These are phyloP conservation scores for Vararia minispora DNA, from an alignment of 768 basidiomycete genomes.

Conservation along the genomic window DNA sequence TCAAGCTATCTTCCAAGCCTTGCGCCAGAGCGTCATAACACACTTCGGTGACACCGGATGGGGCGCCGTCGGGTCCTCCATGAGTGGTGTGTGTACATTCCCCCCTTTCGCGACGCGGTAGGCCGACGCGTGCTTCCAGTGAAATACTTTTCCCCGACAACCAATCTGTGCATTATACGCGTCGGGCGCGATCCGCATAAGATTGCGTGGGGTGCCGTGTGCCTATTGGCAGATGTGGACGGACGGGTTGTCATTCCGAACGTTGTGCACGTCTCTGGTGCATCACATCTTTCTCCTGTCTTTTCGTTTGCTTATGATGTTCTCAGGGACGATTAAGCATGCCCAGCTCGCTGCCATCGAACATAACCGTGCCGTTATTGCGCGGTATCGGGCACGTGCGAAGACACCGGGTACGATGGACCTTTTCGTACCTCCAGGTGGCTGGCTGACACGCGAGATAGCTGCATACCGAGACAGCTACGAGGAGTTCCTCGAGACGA, in stretches of 20 bases:
- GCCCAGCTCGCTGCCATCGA: conserved; percentile 66
- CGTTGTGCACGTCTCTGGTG: conserved; percentile 75
- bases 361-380: conserved; percentile 63
- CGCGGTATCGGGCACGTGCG: conserved; percentile 35
- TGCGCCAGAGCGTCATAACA: conserved; percentile 54
- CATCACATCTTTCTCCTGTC: conserved; percentile 13
- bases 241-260: conserved; percentile 54
- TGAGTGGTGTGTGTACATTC: conserved; percentile 42
- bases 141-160: conserved; percentile 80
- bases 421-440: too few relatives aligned
- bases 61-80: conserved; percentile 65
- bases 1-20: conserved; percentile 56
- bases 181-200: conserved; percentile 74
- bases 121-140: conserved; percentile 33
- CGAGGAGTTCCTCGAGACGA: not conserved
- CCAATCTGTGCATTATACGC: conserved; percentile 76
- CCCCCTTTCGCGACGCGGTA: not conserved
- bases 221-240: conserved; percentile 54
- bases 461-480: not conserved
- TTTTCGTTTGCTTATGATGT: not conserved
- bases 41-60: conserved; percentile 84
- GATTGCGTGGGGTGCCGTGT: conserved; percentile 71
- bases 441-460: too few relatives aligned
- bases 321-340: conserved; percentile 77
- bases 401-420: conserved; percentile 1